A percentile compares a stretch with the other conserved stretches of the same genome.
Evolutionary conservation across 2,329 filamentous ascomycete genomes (phyloP).

Genomic region (Talaromyces pinophilus): DNA sequence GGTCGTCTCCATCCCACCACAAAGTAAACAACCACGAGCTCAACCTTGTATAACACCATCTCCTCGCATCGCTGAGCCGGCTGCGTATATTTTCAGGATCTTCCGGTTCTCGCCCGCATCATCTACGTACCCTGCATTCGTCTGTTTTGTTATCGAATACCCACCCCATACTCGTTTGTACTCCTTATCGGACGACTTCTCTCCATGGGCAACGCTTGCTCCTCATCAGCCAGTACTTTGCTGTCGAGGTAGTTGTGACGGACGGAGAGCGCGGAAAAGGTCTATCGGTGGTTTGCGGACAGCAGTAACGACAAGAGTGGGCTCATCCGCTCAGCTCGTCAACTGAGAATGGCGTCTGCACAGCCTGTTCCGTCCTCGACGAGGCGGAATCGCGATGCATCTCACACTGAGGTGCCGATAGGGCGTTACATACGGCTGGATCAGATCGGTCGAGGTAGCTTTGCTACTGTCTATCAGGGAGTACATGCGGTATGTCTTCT

Average conservation of each 20-base stretch:
- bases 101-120: background rate
- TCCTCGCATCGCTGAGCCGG: background rate
- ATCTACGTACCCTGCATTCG: background rate
- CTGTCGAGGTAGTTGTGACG: slow-evolving; percentile 42
- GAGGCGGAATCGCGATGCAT: slow-evolving; percentile 41
- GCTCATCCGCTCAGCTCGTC: slow-evolving; percentile 1
- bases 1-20: background rate
- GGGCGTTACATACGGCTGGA: slow-evolving; percentile 80
- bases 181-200: slow-evolving; percentile 4
- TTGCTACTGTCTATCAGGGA: slow-evolving; percentile 90
- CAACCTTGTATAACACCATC: slow-evolving; percentile 1
- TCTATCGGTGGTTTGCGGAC: slow-evolving; percentile 36
- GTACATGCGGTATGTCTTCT: slow-evolving; percentile 70
- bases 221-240: slow-evolving; percentile 29
- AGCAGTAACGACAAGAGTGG: slow-evolving; percentile 1
- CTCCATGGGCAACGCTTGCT: slow-evolving; percentile 37
- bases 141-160: background rate
- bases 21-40: slow-evolving; percentile 2
- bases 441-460: slow-evolving; percentile 96
- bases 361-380: slow-evolving; percentile 32
- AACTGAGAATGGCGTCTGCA: slow-evolving; percentile 44
- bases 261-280: slow-evolving; percentile 29
- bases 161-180: slow-evolving; percentile 1
- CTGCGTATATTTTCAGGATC: background rate
- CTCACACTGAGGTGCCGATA: slow-evolving; percentile 50